Conservation (phyloP, 495 filamentous ascomycete genomes). For the Amphirosellinia nigrospora region DNA sequence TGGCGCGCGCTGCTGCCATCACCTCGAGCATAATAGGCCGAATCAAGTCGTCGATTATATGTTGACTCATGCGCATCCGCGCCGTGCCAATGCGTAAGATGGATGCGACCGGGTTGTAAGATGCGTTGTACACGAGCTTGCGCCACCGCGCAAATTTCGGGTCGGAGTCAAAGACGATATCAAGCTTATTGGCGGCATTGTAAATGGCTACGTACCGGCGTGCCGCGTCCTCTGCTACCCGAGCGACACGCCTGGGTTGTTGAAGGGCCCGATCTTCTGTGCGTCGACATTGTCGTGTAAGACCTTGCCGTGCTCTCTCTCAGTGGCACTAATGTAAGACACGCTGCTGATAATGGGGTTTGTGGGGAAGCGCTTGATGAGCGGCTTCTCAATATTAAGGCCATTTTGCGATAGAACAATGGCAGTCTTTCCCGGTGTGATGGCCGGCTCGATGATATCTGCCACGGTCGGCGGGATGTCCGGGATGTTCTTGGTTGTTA, state of each 20-base stretch:
- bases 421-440: slow-evolving; percentile 54
- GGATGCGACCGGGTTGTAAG: slow-evolving; percentile 53
- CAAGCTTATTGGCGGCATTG: slow-evolving; percentile 38
- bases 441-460: slow-evolving; percentile 53
- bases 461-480: slow-evolving; percentile 44
- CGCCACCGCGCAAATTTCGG: slow-evolving; percentile 52
- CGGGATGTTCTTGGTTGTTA: slow-evolving; percentile 59
- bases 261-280: slow-evolving; percentile 54
- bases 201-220: slow-evolving; percentile 51
- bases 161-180: slow-evolving; percentile 40
- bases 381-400: slow-evolving; percentile 65
- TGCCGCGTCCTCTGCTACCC: slow-evolving; percentile 34
- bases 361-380: slow-evolving; percentile 54
- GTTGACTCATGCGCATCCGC: slow-evolving; percentile 36
- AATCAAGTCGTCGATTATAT: slow-evolving; percentile 31
- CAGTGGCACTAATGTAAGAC: slow-evolving; percentile 55
- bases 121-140: slow-evolving; percentile 59
- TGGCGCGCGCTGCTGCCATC: slow-evolving; percentile 23
- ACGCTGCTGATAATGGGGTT: slow-evolving; percentile 62
- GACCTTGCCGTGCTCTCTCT: slow-evolving; percentile 53
- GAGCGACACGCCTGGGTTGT: slow-evolving; percentile 38
- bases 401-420: slow-evolving; percentile 69
- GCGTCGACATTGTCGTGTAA: slow-evolving; percentile 50
- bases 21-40: slow-evolving; percentile 37
- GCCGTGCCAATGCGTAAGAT: slow-evolving; percentile 57